A percentile compares a stretch with the other conserved stretches of the same genome.
These are phyloP conservation scores for Penstemon davidsonii DNA, from an alignment of 257 asterid species.

Conservation along the genomic window DNA sequence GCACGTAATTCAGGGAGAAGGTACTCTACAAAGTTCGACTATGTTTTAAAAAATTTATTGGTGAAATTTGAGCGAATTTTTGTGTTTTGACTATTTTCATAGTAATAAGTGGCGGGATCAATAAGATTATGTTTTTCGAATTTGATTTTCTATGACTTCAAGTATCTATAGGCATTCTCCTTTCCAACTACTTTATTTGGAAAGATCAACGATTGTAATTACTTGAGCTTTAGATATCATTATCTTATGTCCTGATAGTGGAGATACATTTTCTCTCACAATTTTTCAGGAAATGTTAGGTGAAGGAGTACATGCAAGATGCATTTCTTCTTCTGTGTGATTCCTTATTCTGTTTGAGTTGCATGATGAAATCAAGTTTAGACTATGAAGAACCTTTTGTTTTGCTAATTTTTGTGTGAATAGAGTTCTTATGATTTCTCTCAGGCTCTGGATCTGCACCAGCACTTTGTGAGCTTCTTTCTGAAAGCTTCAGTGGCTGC, in stretches of 20 bases:
- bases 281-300: background rate
- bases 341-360: slow-evolving; percentile 15
- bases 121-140: background rate
- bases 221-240: no score
- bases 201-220: background rate
- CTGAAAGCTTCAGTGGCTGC: slow-evolving; percentile 45
- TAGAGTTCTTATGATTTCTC: slow-evolving; percentile 52
- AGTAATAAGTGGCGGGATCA: no score
- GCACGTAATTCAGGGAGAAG: slow-evolving; percentile 51
- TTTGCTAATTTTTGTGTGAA: slow-evolving; percentile 39
- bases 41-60: background rate
- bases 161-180: background rate
- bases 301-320: background rate
- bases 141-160: background rate
- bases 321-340: background rate
- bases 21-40: slow-evolving; percentile 29
- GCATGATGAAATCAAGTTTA: slow-evolving; percentile 19
- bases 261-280: background rate
- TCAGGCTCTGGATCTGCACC: slow-evolving; percentile 85
- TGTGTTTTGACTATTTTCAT: no score
- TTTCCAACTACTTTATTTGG: background rate
- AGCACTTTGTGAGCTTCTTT: slow-evolving; percentile 62
- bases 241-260: background rate
- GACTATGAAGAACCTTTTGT: slow-evolving; percentile 25
- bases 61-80: no score